Base-by-base conservation (phyloP, 2,329 filamentous ascomycete species). In the Aspergillus amoenus region DNA sequence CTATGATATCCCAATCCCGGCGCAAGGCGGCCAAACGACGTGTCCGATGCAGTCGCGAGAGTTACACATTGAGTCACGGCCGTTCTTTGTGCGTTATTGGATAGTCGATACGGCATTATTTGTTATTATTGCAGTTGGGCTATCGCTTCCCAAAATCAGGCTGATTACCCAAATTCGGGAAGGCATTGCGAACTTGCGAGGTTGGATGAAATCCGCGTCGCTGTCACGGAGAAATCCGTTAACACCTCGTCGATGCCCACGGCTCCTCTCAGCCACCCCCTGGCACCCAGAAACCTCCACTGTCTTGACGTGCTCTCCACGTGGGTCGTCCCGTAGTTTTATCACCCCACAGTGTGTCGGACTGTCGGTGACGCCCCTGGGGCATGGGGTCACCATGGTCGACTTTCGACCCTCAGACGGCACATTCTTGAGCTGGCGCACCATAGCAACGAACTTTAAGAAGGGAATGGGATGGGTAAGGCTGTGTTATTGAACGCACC, bases 21-120 rank as follows among this genome's bases (percentile, higher is more conserved):
- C 22, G 42, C 34, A 40, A 37, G 32, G 51, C 43, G 22, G 32
- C 51, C 51, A 54, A 54, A 45, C 51, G 32, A 47, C 43, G 51
- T 54, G 51, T 47, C 43, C 27, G 9, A 30, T 30, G 18, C 17
- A 45, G 39, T 47, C 34, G 32, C n/a, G 21, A 15, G n/a, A 15
- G 49, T 46, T 32, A 41, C 51, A 22, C 51, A 54, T n/a, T 42
- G 41, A 54, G 34, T 47, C 51, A 45, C 30, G 13, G 8, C 30
- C 17, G 12, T 22, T 46, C 41, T 53, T 45, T 53, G 41, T 44
- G 24, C 22, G n/a, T 4, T 37, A 15, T 34, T 18, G 15, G 34
- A 37, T 21, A 21, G 21, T 21, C 8, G 3, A 40, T 17, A 18
- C 11, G 15, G 17, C 21, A 27, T 13, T 49, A 49, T 49, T 49